Evolutionary conservation across 176 grass and related monocot genomes (phyloP), one percentile per base, ranked within the genome.

Genomic region (Paspalum notatum): DNA sequence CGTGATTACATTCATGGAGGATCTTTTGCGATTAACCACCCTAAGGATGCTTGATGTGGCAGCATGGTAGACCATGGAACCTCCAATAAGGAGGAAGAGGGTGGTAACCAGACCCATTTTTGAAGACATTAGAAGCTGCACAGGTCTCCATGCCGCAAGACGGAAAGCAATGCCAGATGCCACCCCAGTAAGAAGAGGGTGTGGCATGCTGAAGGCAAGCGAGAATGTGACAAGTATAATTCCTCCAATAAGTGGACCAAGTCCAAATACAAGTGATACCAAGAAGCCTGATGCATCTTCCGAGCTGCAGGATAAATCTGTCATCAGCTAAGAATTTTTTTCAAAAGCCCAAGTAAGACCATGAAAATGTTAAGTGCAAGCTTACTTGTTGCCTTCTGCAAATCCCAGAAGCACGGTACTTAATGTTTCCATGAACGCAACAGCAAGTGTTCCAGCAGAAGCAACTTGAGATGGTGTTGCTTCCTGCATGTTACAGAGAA

Each of bases 371-470:
- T 21, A 47, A 80, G n/a, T 68, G 39, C 26, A 50, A 78, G 61
- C 83, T 83, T 83, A 92, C 95, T 53, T 93, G 61, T 83, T 80
- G 43, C 81, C 86, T 41, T 91, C 74, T 61, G 86, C 90, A 85
- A 98, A 89, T 85, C 86, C 83, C 82, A 78, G 86, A 82, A 98
- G 90, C 49, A 95, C 88, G 0, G 90, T 91, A 76, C 96, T 81
- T 65, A 98, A 84, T 71, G 92, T 89, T 95, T 95, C 96, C 96
- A 98, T 98, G 82, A 98, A 98, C 47, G 96, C 92, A 78, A 98
- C 92, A 60, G 96, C 90, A 66, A 98, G 83, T 7, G 92, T 98
- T 66, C 90, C 92, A 53, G 96, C 92, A 72, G 96, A 98, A 85
- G 96, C 96, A 87, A 98, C 96, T 82, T 95, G 92, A 80, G 96